Evolutionary conservation across 2,329 filamentous ascomycete species (phyloP).

Genomic region (Pleomassaria siparia): DNA sequence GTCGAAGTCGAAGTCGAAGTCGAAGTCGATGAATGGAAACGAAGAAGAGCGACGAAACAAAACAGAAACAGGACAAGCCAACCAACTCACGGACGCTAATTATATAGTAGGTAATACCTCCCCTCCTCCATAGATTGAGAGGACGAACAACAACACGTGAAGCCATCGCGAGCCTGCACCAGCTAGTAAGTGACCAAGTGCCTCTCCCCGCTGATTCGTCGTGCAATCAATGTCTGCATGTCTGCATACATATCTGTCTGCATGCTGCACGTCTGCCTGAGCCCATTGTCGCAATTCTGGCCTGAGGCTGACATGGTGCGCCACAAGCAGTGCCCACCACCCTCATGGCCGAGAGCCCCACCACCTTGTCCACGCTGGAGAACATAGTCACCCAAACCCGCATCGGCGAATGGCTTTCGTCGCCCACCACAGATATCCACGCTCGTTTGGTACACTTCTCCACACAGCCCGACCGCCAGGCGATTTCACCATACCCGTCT

Average conservation of each 20-base stretch:
- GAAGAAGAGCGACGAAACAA: constrained; percentile 7
- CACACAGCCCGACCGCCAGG: constrained; percentile 13
- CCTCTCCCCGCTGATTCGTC: constrained; percentile 14
- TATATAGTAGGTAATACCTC: no score
- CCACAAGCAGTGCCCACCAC: constrained; percentile 15
- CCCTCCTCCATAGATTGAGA: not conserved
- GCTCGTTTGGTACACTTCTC: constrained; percentile 29
- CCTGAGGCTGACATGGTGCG: constrained; percentile 18
- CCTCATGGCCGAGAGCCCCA: constrained; percentile 5
- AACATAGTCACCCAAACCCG: constrained; percentile 19
- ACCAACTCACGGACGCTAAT: constrained; percentile 13
- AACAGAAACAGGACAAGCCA: constrained; percentile 6
- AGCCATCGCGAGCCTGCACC: constrained; percentile 8
- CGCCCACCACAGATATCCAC: constrained; percentile 26
- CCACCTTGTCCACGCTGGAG: constrained; percentile 19
- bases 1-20: no score
- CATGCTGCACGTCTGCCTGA: not conserved
- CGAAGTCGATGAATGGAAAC: constrained; percentile 7
- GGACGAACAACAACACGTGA: constrained; percentile 6
- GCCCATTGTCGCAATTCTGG: constrained; percentile 1
- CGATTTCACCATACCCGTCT: constrained; percentile 10
- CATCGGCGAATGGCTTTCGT: constrained; percentile 28
- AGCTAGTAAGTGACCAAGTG: no score
- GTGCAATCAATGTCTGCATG: not conserved
- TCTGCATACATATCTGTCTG: not conserved